These are phyloP conservation scores for Rosellinia necatrix DNA, from an alignment of 2,329 filamentous ascomycete species.

Conservation along the genomic window DNA sequence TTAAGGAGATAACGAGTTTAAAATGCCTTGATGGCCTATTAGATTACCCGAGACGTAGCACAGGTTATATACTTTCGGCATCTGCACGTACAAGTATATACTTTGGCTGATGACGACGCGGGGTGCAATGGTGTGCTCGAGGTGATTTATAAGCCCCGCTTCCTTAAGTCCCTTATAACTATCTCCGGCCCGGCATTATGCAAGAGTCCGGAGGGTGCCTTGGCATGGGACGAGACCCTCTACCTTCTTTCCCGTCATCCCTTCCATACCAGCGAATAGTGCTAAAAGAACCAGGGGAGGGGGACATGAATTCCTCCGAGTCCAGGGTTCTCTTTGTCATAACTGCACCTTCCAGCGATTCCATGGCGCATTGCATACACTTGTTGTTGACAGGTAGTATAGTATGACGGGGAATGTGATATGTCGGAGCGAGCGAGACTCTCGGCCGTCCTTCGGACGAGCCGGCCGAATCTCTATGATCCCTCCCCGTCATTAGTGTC, in stretches of 20 bases:
- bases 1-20: too few species aligned
- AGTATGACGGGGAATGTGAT: too few species aligned
- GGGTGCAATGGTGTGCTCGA: constrained; percentile 21
- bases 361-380: too few species aligned
- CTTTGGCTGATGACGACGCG: constrained; percentile 7
- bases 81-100: not conserved
- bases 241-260: too few species aligned
- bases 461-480: not conserved
- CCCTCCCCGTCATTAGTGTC: too few species aligned
- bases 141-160: constrained; percentile 18
- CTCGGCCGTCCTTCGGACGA: not conserved
- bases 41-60: not conserved
- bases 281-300: not conserved
- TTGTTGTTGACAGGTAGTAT: too few species aligned
- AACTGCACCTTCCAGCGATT: not conserved
- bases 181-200: too few species aligned
- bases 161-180: not conserved
- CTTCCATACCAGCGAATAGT: too few species aligned
- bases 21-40: not conserved
- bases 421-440: too few species aligned
- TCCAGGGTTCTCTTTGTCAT: not conserved
- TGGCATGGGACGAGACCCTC: too few species aligned
- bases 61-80: too few species aligned
- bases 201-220: too few species aligned
- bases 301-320: not conserved